Base-by-base conservation (phyloP, 139 green algal genomes). In the Micractinium conductrix region DNA sequence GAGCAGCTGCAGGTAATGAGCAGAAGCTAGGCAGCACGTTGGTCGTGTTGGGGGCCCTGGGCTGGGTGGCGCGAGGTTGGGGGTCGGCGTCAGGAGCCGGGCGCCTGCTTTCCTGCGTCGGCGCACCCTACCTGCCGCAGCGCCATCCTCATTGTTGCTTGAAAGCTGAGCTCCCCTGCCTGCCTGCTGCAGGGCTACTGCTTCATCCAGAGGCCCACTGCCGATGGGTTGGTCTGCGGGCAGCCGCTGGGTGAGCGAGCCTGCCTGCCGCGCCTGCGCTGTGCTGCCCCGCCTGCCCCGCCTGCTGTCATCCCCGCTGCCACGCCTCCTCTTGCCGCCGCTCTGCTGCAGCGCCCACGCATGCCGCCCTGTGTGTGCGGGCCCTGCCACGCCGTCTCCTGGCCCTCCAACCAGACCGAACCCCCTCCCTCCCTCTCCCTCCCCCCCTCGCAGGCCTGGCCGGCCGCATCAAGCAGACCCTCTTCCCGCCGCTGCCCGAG, bases 401-500 rank as follows among this genome's bases (percentile, higher is more conserved):
- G n/a, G n/a, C n/a, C 3, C 21, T 35, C 1, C 21, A 38, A 43
- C n/a, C n/a, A n/a, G n/a, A n/a, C n/a, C 17, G 2, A 35, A 71
- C 63, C 33, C 7, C 7, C 17, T 43, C 37, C 43, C 71, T 8
- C 71, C 22, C 33, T 19, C 30, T 0, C 58, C 45, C 67, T 42
- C 33, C 79, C n/a, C 44, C n/a, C 43, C 28, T 62, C 8, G 62
- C 85, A 76, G 63, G 74, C 62, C 22, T 69, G 22, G 83, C 62
- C 38, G 75, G 88, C 58, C 71, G 81, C 10, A 40, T 86, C 42
- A 50, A 71, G n/a, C 82, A 81, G 68, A 73, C 82, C 0, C 45
- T 84, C 9, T 92, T 91, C 55, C 88, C 89, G 10, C 76, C 80
- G 35, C 89, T 91, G 67, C 88, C 89, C 0, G 79, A 81, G 19